phyloP scores from a whole-genome alignment of 306 rosid genomes.

The Cucurbita ficifolia region DNA sequence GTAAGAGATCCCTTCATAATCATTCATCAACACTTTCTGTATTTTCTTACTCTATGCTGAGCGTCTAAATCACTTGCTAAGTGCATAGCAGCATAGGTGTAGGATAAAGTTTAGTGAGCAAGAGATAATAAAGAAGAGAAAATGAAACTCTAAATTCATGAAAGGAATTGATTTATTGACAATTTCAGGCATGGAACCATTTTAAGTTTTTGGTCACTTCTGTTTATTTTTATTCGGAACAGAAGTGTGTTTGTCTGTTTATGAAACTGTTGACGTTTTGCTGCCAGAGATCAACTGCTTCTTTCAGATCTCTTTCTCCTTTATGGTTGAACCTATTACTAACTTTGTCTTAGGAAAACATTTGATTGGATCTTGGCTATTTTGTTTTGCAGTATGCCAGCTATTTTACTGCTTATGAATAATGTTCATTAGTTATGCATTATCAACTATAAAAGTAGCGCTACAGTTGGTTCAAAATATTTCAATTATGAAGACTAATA shows the following conservation, averaged over 20 bases:
- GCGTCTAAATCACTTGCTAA: not conserved
- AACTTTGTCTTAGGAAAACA: not conserved
- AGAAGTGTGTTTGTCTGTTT: slow-evolving; percentile 45
- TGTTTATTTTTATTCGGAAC: not conserved
- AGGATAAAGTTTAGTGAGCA: not conserved
- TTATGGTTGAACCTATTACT: slow-evolving; percentile 1
- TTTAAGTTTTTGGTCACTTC: not conserved
- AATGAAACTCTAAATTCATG: not conserved
- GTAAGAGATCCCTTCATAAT: not conserved
- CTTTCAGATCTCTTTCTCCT: slow-evolving; percentile 29
- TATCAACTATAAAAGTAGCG: not conserved
- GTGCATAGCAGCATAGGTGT: not conserved
- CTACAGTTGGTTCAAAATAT: not conserved
- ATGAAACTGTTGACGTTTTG: slow-evolving; percentile 35
- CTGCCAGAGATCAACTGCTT: slow-evolving; percentile 36
- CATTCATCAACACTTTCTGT: not conserved
- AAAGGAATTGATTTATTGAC: not conserved
- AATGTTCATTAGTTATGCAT: not conserved
- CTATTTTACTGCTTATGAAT: not conserved
- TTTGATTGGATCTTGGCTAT: not conserved
- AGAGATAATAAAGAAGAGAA: not conserved
- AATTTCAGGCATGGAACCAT: slow-evolving; percentile 43
- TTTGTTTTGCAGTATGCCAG: not conserved
- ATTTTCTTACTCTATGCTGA: not conserved
- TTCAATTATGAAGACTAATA: not conserved